Percentiles rank a stretch among this genome's conserved stretches.
These are phyloP conservation scores for Kurtzmaniella quercitrusa DNA, from an alignment of 1,139 yeast genomes.

Conservation along the genomic window DNA sequence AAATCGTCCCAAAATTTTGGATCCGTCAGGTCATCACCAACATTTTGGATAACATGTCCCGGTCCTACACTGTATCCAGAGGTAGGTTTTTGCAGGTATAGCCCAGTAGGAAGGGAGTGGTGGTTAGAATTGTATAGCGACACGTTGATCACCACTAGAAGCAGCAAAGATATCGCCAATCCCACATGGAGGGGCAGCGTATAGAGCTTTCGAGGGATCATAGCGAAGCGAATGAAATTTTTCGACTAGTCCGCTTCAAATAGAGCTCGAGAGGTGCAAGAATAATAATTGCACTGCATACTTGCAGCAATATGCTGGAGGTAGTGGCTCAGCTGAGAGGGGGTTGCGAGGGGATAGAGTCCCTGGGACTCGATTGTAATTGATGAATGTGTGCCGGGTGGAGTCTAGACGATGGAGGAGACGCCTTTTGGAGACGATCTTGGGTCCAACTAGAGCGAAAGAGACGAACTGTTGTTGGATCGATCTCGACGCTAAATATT, in stretches of 20 bases:
- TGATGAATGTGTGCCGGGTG: too few relatives aligned
- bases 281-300: too few relatives aligned
- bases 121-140: slow-evolving; percentile 1
- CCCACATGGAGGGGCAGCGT: background rate
- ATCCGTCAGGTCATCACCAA: slow-evolving; percentile 7
- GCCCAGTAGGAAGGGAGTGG: slow-evolving; percentile 1
- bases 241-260: background rate
- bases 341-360: background rate
- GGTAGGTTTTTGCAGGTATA: background rate
- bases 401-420: too few relatives aligned
- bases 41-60: slow-evolving; percentile 1
- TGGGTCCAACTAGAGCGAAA: too few relatives aligned
- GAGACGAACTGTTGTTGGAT: too few relatives aligned
- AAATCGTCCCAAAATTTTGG: slow-evolving; percentile 7
- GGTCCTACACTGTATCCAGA: slow-evolving; percentile 2
- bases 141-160: slow-evolving; percentile 1
- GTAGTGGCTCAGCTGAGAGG: background rate
- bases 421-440: too few relatives aligned
- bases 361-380: too few relatives aligned
- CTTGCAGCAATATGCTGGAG: background rate
- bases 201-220: slow-evolving; percentile 1
- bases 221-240: background rate
- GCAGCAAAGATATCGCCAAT: background rate
- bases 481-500: too few relatives aligned
- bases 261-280: background rate